Evolutionary conservation across 805 yeast genomes (phyloP), one percentile per base, ranked within the genome.

Genomic region (Cyberlindnera suaveolens): DNA sequence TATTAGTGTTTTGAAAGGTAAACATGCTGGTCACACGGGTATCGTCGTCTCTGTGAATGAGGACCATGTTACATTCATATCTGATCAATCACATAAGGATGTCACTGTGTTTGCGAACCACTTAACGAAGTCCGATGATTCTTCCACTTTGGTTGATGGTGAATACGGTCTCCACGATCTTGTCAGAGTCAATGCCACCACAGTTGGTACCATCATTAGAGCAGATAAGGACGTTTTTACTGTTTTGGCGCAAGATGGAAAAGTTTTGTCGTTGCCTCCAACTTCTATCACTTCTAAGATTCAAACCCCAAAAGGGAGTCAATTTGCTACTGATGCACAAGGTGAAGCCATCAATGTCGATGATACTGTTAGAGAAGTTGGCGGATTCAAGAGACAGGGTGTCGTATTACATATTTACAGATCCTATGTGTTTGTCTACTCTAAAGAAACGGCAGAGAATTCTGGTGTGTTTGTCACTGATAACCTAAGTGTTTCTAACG

Each of bases 1-100:
- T 62, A 96, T 93, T 18, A 82, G 95, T 45, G 93, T 91, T 29
- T 76, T 85, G 32, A 86, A 82, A 58, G 99, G 99, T 60, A 88
- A 85, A 58, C 95, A 87, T 63, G 72, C 80, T 41, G 96, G 91
- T 57, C 96, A 90, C 58, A 88, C 96, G 31, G 99, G 99, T 67
- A 74, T 93, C 67, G 96, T 93, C 40, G 89, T 93, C 34, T 75
- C 80, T 52, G 78, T 87, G 19, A 76, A 77, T 41, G 85, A 82
- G 39, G 96, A 90, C 59, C 86, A 88, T 47, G 97, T 90, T 20
- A 86, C 95, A 0, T 74, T 93, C 51, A 78, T 93, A 52, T 83
- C 95, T 39, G 96, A 93, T 60, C 89, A 89, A 64, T 82, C 96
- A 1, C 79, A 78, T 56, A 80, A 83, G 53, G 98, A 93, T 62